A percentile compares a stretch with the other conserved stretches of the same genome.
These are phyloP conservation scores for Candida pseudoglaebosa DNA, from an alignment of 805 yeast genomes.

Conservation along the genomic window DNA sequence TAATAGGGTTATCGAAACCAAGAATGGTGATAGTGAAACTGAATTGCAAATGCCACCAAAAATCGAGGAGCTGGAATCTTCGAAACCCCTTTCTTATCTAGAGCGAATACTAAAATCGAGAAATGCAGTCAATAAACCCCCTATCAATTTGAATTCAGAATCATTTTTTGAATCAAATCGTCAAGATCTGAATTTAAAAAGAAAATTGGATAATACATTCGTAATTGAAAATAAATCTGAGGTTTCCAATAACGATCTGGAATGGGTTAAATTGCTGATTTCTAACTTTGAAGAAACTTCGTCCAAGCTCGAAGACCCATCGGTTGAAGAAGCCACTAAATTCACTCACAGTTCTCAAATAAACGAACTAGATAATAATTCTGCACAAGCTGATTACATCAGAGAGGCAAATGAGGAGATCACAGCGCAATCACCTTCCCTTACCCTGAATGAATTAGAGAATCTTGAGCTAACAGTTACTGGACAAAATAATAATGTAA, in stretches of 20 bases:
- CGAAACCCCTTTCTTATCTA: constrained; percentile 1
- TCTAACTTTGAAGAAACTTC: not conserved
- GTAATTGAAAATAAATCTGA: constrained; percentile 3
- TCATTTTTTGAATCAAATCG: not conserved
- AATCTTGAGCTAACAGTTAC: too few species aligned
- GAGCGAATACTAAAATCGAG: constrained; percentile 1
- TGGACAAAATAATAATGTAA: too few species aligned
- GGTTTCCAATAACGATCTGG: not conserved
- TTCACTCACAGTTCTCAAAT: not conserved
- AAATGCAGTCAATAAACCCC: not conserved
- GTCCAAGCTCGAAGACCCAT: not conserved
- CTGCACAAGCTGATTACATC: too few species aligned
- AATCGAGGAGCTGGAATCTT: too few species aligned
- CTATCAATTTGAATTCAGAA: too few species aligned
- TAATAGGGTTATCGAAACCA: too few species aligned
- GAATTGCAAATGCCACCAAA: too few species aligned
- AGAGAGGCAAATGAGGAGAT: too few species aligned
- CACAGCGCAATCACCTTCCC: too few species aligned
- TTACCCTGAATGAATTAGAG: too few species aligned
- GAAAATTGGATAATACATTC: not conserved
- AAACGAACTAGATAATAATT: not conserved
- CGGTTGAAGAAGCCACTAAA: not conserved
- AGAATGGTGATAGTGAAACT: too few species aligned
- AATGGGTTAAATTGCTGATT: constrained; percentile 3
- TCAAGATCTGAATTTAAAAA: not conserved